Base-by-base conservation (phyloP, 140 eudicot species). In the Bidens hawaiensis region DNA sequence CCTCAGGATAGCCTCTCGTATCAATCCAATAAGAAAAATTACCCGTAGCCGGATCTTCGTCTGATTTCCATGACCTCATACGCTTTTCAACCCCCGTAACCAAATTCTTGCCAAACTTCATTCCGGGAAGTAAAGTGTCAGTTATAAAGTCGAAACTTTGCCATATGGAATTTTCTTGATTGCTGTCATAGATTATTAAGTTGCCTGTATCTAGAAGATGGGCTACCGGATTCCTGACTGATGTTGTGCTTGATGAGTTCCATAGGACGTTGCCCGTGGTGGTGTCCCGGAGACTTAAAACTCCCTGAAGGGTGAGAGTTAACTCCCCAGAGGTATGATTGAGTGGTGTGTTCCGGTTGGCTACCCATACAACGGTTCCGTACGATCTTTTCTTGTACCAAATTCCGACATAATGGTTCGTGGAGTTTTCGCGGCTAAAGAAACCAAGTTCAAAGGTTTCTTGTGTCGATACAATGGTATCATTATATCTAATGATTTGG, bases 1-100 rank as follows among this genome's bases (percentile, higher is more conserved):
- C 6, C 26, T 82, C 85, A 42, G 89, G 82, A 30, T 49, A 82
- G 7, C 89, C 89, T 18, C 62, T 41, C 1, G 68, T 66, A 64
- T 82, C 80, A 26, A 72, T 25, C 27, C 21, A 41, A 11, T 7
- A 31, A 0, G 69, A 16, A 69, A 15, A 78, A 0, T 59, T 63
- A 0, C 82, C 82, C 5, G 65, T 14, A 3, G 80, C 16, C 1
- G 85, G 89, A 50, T 82, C 85, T 23, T 78, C 68, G 0, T 0
- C 7, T 28, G 70, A 69, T 55, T 62, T 78, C 89, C 89, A 82
- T 3, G 89, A 75, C 23, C 60, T 43, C 12, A 56, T 12, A 62
- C 62, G 61, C 16, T 77, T 25, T 22, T 60, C 68, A 6, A 53
- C 16, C 2, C 89, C 78, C 1, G 71, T 75, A 3, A 64, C 72